Conservation (phyloP, 768 basidiomycete genomes). For the Hebeloma cylindrosporum region DNA sequence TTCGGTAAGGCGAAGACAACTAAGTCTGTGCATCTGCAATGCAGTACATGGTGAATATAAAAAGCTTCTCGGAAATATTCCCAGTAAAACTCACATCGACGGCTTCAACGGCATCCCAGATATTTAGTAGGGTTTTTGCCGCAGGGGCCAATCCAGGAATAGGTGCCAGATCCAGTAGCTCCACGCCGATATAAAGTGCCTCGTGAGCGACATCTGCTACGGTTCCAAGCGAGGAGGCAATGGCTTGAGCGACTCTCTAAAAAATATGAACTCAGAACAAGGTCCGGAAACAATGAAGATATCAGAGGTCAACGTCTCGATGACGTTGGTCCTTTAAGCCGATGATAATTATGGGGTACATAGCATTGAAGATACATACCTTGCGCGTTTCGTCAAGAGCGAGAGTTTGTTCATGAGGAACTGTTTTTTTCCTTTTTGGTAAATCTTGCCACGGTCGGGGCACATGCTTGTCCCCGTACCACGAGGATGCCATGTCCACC, state of each 20-base stretch:
- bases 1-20: constrained; percentile 69
- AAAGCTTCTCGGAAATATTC: neutral
- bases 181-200: constrained; percentile 39
- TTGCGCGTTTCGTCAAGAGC: constrained; percentile 37
- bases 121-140: constrained; percentile 50
- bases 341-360: too few species aligned
- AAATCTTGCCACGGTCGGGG: constrained; percentile 30
- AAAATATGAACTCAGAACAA: constrained; percentile 2
- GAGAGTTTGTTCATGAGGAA: constrained; percentile 40
- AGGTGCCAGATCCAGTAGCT: constrained; percentile 50
- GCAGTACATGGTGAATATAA: neutral
- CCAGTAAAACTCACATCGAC: constrained; percentile 55
- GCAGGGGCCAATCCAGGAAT: constrained; percentile 54
- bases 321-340: neutral
- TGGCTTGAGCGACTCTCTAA: constrained; percentile 39
- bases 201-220: constrained; percentile 45
- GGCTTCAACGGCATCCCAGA: constrained; percentile 63
- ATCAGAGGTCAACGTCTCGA: neutral
- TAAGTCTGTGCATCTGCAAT: constrained; percentile 61
- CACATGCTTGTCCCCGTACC: constrained; percentile 28
- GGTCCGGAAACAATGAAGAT: neutral
- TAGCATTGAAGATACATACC: constrained; percentile 22
- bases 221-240: constrained; percentile 40
- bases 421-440: constrained; percentile 32
- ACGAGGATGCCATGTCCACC: constrained; percentile 21